phyloP scores from a whole-genome alignment of 192 early-diverging fungal species.

The Funneliformis mosseae region DNA sequence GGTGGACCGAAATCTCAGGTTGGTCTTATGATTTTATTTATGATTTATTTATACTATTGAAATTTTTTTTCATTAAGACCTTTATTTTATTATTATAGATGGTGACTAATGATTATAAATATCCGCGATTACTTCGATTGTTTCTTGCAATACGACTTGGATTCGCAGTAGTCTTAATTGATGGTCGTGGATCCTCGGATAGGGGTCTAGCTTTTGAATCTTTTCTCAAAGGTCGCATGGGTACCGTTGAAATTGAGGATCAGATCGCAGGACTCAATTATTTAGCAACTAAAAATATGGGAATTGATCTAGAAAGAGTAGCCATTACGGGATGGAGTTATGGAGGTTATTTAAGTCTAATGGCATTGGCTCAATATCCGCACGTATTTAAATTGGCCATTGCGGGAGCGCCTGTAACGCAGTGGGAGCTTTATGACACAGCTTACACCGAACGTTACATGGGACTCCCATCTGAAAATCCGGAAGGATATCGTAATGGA shows the following conservation, averaged over 20 bases:
- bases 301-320: constrained; percentile 61
- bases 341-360: constrained; percentile 72
- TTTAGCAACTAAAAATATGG: constrained; percentile 44
- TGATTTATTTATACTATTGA: background rate
- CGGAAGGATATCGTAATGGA: constrained; percentile 51
- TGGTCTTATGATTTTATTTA: background rate
- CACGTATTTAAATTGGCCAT: constrained; percentile 63
- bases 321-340: constrained; percentile 78
- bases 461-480: constrained; percentile 53
- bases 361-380: constrained; percentile 62
- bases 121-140: constrained; percentile 60
- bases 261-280: constrained; percentile 62
- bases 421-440: constrained; percentile 74
- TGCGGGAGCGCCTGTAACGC: constrained; percentile 73
- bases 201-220: constrained; percentile 66
- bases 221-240: constrained; percentile 53
- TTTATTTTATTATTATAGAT: constrained; percentile 32
- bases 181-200: constrained; percentile 67
- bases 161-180: constrained; percentile 63
- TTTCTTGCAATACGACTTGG: constrained; percentile 58
- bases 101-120: constrained; percentile 73
- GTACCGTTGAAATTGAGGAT: constrained; percentile 62
- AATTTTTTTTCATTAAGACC: background rate
- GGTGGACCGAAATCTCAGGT: constrained; percentile 72
- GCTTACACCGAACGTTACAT: constrained; percentile 78